phyloP scores from a whole-genome alignment of 495 filamentous ascomycete genomes.

The Chaetomium fimeti region DNA sequence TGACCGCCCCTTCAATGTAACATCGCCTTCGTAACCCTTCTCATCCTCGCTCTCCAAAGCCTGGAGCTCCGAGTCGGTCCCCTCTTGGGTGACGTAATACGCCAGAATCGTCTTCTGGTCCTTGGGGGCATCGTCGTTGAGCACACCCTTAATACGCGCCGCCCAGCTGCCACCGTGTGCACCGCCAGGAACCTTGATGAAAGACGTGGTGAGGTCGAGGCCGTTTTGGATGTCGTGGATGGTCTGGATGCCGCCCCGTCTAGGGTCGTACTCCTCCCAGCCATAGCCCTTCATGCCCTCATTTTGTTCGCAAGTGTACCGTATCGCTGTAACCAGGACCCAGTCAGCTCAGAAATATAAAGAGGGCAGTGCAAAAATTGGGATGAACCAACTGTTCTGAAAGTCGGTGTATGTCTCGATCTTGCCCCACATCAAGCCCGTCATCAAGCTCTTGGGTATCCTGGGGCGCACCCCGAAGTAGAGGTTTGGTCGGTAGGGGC shows the following conservation, averaged over 20 bases:
- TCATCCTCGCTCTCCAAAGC: conserved; percentile 51
- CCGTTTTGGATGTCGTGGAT: conserved; percentile 85
- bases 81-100: conserved; percentile 80
- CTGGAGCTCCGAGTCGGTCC: conserved; percentile 58
- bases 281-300: conserved; percentile 95
- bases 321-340: conserved; percentile 58
- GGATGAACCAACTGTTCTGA: conserved; percentile 72
- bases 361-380: neutral
- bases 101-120: conserved; percentile 73
- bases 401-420: conserved; percentile 76
- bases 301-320: conserved; percentile 94
- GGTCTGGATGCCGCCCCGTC: conserved; percentile 80
- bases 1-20: conserved; percentile 73
- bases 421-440: conserved; percentile 86
- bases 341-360: neutral
- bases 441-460: conserved; percentile 78
- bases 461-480: conserved; percentile 93
- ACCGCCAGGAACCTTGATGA: conserved; percentile 90
- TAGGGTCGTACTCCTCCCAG: conserved; percentile 93
- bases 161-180: conserved; percentile 89
- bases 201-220: conserved; percentile 86
- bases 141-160: conserved; percentile 77
- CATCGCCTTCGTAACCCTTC: conserved; percentile 63
- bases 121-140: conserved; percentile 60
- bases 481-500: conserved; percentile 89